phyloP scores from a whole-genome alignment of 352 stramenopile species.

The Globisporangium heterothallicum region DNA sequence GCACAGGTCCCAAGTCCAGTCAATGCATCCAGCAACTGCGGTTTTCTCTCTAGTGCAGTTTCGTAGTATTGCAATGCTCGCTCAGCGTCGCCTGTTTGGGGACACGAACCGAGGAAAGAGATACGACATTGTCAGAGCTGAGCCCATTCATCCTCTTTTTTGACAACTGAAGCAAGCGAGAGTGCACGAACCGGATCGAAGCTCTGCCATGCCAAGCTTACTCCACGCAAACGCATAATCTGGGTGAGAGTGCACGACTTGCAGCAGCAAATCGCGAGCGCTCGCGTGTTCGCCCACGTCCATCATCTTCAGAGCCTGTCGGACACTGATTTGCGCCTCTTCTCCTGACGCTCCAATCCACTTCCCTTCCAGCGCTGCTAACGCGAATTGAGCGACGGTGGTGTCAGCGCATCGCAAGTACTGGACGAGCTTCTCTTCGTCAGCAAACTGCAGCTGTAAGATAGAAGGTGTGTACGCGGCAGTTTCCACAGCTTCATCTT shows the following conservation, averaged over 20 bases:
- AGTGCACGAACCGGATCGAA: slow-evolving; percentile 49
- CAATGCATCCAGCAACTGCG: slow-evolving; percentile 65
- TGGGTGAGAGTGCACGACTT: slow-evolving; percentile 38
- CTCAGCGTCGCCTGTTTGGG: slow-evolving; percentile 41
- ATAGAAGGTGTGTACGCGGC: slow-evolving; percentile 50
- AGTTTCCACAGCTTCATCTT: not conserved
- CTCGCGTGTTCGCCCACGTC: slow-evolving; percentile 30
- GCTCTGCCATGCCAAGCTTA: slow-evolving; percentile 67
- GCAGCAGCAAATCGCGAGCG: slow-evolving; percentile 40
- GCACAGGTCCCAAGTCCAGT: slow-evolving; percentile 70
- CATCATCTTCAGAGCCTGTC: slow-evolving; percentile 35
- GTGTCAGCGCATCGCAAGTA: slow-evolving; percentile 67
- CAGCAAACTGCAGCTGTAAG: slow-evolving; percentile 57
- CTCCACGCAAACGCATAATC: slow-evolving; percentile 68
- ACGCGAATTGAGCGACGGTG: slow-evolving; percentile 66
- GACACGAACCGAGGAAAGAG: not conserved
- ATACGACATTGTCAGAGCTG: not conserved
- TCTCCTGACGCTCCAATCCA: slow-evolving; percentile 60
- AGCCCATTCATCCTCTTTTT: not conserved
- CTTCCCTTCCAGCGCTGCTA: slow-evolving; percentile 61
- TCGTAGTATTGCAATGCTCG: slow-evolving; percentile 55
- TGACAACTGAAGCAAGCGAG: too few relatives aligned
- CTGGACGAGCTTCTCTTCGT: slow-evolving; percentile 56
- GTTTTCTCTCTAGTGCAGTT: slow-evolving; percentile 57
- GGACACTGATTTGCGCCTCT: slow-evolving; percentile 32